These are phyloP conservation scores for Beauveria bassiana DNA, from an alignment of 2,329 filamentous ascomycete species.

Conservation along the genomic window DNA sequence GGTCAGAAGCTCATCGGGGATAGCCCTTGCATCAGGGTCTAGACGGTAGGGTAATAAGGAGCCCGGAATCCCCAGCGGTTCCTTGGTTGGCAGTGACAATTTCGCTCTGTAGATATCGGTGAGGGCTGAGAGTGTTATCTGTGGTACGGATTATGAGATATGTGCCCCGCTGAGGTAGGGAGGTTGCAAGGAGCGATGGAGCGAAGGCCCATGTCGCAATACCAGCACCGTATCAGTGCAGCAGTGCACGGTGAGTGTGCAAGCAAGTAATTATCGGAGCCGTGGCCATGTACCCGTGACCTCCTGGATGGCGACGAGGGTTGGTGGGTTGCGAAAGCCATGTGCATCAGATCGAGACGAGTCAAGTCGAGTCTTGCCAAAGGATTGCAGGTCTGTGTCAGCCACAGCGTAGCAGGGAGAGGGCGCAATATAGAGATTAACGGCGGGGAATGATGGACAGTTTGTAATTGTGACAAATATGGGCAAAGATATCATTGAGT, in stretches of 20 bases:
- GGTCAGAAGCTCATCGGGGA: not conserved
- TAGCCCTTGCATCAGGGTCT: not conserved
- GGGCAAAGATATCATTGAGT: not conserved
- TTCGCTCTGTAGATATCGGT: not conserved
- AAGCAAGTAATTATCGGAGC: too few species aligned
- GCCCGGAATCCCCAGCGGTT: not conserved
- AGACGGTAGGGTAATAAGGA: not conserved
- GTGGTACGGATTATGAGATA: not conserved
- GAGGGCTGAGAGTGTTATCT: not conserved
- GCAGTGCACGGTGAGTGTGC: too few species aligned
- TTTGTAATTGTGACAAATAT: not conserved
- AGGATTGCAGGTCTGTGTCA: not conserved
- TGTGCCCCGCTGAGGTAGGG: not conserved
- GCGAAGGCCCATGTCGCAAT: slow-evolving; percentile 5
- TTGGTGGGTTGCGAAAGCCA: not conserved
- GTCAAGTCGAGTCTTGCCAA: not conserved
- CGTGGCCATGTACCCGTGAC: too few species aligned
- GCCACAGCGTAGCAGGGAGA: not conserved
- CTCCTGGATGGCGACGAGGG: too few species aligned
- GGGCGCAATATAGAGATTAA: not conserved
- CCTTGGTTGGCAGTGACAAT: not conserved
- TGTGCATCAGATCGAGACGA: not conserved
- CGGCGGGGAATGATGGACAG: not conserved
- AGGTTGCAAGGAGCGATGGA: not conserved
- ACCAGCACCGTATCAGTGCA: not conserved